Evolutionary conservation across 208 protist genomes (phyloP).

Genomic region (Trypanosoma vivax): DNA sequence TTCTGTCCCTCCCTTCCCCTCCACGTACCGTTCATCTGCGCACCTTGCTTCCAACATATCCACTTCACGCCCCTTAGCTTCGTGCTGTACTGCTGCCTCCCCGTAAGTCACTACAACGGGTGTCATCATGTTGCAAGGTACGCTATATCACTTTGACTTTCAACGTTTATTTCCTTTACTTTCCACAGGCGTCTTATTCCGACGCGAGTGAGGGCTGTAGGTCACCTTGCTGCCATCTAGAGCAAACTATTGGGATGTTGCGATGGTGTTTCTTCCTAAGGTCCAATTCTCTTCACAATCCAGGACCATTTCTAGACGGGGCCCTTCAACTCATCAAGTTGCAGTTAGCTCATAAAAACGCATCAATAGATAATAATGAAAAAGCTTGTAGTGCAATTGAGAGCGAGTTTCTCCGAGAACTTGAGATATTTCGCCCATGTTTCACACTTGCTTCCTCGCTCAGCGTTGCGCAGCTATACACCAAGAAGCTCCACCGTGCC

Average conservation of each 20-base stretch:
- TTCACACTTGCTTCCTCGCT: conserved; percentile 78
- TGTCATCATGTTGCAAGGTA: no score
- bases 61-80: no score
- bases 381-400: conserved; percentile 62
- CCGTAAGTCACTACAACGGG: no score
- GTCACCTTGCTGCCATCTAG: background rate
- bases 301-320: conserved; percentile 59
- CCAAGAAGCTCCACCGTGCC: conserved; percentile 52
- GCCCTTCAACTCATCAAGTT: conserved; percentile 80
- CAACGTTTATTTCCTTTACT: background rate
- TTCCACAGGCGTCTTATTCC: background rate
- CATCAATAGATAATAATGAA: conserved; percentile 40
- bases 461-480: conserved; percentile 63
- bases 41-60: no score
- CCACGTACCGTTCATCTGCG: no score
- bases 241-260: conserved; percentile 8
- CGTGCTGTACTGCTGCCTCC: no score
- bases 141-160: no score
- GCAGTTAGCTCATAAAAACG: conserved; percentile 75
- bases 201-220: background rate
- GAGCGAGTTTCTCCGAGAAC: conserved; percentile 70
- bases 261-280: conserved; percentile 9
- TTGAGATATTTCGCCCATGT: conserved; percentile 71
- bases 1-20: no score
- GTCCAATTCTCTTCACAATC: conserved; percentile 24